Evolutionary conservation across 805 yeast species (phyloP), one percentile per base, ranked within the genome.

Genomic region (Teunomyces aglyptinius): DNA sequence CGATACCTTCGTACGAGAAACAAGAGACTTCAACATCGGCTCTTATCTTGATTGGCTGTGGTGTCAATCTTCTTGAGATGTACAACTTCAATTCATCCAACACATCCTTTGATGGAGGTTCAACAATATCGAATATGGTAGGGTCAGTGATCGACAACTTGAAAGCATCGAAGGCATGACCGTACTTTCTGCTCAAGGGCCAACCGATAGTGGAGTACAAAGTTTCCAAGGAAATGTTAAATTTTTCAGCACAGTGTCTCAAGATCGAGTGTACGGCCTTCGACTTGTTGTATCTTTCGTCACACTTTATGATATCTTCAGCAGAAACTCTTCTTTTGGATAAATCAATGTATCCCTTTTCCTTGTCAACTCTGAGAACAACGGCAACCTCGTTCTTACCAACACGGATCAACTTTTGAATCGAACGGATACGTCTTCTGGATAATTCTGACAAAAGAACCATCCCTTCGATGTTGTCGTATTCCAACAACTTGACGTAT

Each of bases 11-110:
- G 70, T 94, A 94, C 50, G 91, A 79, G 74, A 92, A 94, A 68
- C 99, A 94, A 11, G 97, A 89, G 38, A 94, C 97, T 70, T 92
- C 98, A 41, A 94, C 86, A 67, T 94, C 98, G n/a, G 99, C 96
- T 71, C 99, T 86, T 63, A 95, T 86, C 75, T 92, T 94, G 58
- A 90, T 90, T 33, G 98, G 96, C 74, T 91, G 97, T 51, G 99
- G 99, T 29, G 99, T 94, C 68, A 94, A 81, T 70, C 98, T 86
- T 68, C 95, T 83, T 46, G 92, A 78, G 60, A 94, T 92, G 73
- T 94, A 94, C 44, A 80, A 75, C 67, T 88, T 83, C 59, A 94
- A 80, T 69, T 94, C 98, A 42, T 82, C 87, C 68, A 89, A 77
- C 31, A 94, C 78, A 38, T 83, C 96, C 41, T 75, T 63, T 12